Evolutionary conservation across 169 alveolate species (phyloP).

Genomic region (Toxoplasma gondii): DNA sequence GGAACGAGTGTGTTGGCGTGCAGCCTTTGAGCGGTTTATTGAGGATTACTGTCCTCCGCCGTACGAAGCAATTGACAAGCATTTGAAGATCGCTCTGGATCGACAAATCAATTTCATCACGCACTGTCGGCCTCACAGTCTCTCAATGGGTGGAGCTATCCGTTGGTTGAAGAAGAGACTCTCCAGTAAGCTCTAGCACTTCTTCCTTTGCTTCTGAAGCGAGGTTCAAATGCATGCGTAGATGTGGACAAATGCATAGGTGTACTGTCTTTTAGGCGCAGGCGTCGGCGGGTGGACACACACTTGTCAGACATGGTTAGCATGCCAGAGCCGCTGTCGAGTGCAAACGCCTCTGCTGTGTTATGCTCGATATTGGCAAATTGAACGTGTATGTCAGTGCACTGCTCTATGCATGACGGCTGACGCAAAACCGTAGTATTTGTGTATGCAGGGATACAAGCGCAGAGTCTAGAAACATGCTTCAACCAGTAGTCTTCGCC

Average conservation of each 20-base stretch:
- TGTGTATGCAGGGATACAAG: not conserved
- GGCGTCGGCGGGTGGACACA: no score
- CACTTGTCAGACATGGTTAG: no score
- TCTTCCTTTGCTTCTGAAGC: not conserved
- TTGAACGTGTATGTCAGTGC: no score
- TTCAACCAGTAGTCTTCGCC: not conserved
- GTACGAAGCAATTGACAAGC: conserved; percentile 44
- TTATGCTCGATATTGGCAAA: no score
- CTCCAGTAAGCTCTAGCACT: not conserved
- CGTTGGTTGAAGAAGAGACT: conserved; percentile 51
- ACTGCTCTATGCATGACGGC: no score
- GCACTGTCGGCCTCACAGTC: conserved; percentile 57
- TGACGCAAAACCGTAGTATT: no score
- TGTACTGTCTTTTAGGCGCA: no score
- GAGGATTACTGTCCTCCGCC: conserved; percentile 59
- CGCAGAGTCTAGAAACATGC: not conserved
- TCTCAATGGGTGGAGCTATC: conserved; percentile 54
- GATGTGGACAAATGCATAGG: not conserved
- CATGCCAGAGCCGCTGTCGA: no score
- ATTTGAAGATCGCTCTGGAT: conserved; percentile 39
- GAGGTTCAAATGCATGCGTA: not conserved
- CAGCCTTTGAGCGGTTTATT: conserved; percentile 54
- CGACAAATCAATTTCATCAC: conserved; percentile 56
- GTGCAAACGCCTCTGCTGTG: no score
- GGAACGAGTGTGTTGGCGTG: not conserved